Conservation (phyloP, 495 filamentous ascomycete genomes). For the Penicillium cosmopolitanum region DNA sequence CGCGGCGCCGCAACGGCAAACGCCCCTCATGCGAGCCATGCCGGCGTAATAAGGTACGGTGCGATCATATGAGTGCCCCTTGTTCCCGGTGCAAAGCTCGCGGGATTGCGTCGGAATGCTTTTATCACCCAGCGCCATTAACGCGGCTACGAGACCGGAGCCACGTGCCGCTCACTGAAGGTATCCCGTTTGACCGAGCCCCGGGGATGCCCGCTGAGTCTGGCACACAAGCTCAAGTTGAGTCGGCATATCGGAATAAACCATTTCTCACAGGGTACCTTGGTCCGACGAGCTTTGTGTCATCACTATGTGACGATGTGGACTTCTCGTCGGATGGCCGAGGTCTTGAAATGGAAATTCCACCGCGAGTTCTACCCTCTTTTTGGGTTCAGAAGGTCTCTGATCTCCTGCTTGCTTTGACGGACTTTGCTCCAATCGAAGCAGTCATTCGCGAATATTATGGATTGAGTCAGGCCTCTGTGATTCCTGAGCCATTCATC, state of each 20-base stretch:
- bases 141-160: conserved; percentile 22
- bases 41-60: conserved; percentile 50
- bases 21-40: conserved; percentile 53
- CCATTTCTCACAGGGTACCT: conserved; percentile 34
- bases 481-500: conserved; percentile 30
- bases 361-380: conserved; percentile 22
- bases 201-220: conserved; percentile 1
- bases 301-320: conserved; percentile 25
- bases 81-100: conserved; percentile 36
- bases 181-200: conserved; percentile 17
- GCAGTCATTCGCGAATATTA: conserved; percentile 33
- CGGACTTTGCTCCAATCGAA: conserved; percentile 26
- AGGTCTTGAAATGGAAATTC: conserved; percentile 5
- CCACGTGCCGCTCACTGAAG: conserved; percentile 19
- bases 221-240: background rate
- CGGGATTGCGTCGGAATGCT: conserved; percentile 29
- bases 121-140: conserved; percentile 47
- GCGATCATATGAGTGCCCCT: conserved; percentile 43
- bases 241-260: conserved; percentile 2
- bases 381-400: conserved; percentile 33
- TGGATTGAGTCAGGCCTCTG: conserved; percentile 26
- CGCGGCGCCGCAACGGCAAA: conserved; percentile 49
- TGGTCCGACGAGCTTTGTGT: conserved; percentile 38
- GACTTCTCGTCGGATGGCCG: conserved; percentile 19
- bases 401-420: conserved; percentile 23